Evolutionary conservation across 257 asterid genomes (phyloP), one percentile per base, ranked within the genome.

Genomic region (Euphrasia confusa): DNA sequence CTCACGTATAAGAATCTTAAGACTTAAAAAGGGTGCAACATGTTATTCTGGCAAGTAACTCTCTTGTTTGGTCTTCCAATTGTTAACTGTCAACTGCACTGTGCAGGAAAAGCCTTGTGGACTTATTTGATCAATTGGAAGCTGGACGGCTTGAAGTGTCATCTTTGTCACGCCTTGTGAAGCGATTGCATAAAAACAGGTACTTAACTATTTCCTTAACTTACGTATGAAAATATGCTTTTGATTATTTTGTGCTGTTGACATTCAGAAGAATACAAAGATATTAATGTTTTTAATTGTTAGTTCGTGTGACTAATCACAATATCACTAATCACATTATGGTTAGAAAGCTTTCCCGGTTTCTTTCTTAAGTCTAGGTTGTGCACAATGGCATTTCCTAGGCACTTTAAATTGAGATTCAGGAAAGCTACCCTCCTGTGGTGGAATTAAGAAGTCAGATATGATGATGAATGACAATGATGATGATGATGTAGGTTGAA

Each of bases 31-130:
- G 15, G 55, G 30, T 45, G 65, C 55, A 53, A 52, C 45, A 55
- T 65, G 35, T 11, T 50, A 9, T 40, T 52, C 28, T 32, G 63
- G 26, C 9, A 39, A 3, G 35, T 18, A 35, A 40, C 56, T 64
- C 8, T 47, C 27, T 55, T 40, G 50, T 54, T 45, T 53, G 69
- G 64, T 47, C 42, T 12, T 47, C 64, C 10, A 0, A 37, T 37
- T 37, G 42, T 8, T 37, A 37, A 37, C 42, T 21, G 1, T 21
- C 24, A 37, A 37, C 24, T 28, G 53, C 61, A 61, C 33, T 54
- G 37, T 72, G 75, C 94, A 92, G 99, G 94, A 85, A 79, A 78
- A 84, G 91, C 72, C 81, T 92, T 12, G 95, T 86, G 61, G 85
- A 84, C 64, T 57, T 89, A 77, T 79, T 89, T 74, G 94, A 89